These are phyloP conservation scores for Bonia amplexicaulis DNA, from an alignment of 176 grass and related monocot species.

Conservation along the genomic window DNA sequence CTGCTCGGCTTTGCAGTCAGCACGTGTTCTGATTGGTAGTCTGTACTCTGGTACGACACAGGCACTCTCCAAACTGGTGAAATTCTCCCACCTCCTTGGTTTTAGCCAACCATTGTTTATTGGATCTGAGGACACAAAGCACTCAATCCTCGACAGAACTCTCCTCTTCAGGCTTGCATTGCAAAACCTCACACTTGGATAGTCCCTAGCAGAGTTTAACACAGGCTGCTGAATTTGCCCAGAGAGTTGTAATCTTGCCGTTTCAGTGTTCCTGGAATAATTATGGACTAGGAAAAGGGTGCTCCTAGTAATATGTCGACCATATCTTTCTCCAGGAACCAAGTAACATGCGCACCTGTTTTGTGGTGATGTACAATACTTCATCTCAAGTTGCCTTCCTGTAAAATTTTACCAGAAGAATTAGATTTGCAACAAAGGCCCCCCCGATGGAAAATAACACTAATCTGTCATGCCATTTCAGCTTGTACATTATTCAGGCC, in stretches of 20 bases:
- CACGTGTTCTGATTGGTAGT: slow-evolving; percentile 32
- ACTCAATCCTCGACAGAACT: slow-evolving; percentile 29
- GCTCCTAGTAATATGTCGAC: slow-evolving; percentile 27
- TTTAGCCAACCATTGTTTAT: slow-evolving; percentile 45
- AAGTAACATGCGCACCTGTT: slow-evolving; percentile 21
- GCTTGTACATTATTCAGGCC: not conserved
- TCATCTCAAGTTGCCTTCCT: slow-evolving; percentile 56
- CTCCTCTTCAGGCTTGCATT: slow-evolving; percentile 37
- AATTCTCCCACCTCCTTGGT: slow-evolving; percentile 45
- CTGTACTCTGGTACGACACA: slow-evolving; percentile 28
- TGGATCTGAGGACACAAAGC: slow-evolving; percentile 44
- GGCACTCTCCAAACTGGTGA: slow-evolving; percentile 11
- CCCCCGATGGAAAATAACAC: not conserved
- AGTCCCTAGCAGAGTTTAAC: not conserved
- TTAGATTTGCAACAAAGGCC: not conserved
- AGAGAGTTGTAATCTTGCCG: not conserved
- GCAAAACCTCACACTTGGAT: not conserved
- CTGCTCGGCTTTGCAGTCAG: slow-evolving; percentile 64
- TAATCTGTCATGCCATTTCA: not conserved
- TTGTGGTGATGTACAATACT: slow-evolving; percentile 21
- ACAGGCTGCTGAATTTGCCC: slow-evolving; percentile 11
- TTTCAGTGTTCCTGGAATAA: slow-evolving; percentile 17
- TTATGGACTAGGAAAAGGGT: slow-evolving; percentile 23
- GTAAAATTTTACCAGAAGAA: not conserved
- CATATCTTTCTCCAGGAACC: slow-evolving; percentile 27